Conservation (phyloP, 495 filamentous ascomycete genomes). For the Trypethelium eluteriae region DNA sequence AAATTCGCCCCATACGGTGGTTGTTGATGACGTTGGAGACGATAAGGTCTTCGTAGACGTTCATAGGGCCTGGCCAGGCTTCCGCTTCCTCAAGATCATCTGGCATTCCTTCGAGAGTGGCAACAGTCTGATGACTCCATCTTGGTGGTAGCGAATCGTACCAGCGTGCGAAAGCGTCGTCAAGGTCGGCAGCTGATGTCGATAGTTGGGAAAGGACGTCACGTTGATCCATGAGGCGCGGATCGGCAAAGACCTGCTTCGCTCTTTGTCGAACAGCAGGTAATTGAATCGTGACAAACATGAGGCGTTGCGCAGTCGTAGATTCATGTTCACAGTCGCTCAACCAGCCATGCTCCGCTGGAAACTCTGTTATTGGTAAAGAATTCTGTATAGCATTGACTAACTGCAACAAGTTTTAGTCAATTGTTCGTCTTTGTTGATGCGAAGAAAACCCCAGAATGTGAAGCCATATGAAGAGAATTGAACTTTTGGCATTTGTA, state of each 20-base stretch:
- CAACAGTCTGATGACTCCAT: constrained; percentile 23
- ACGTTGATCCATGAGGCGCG: neutral
- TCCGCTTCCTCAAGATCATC: constrained; percentile 21
- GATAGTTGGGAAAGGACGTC: constrained; percentile 18
- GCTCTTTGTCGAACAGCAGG: constrained; percentile 24
- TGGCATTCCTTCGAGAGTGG: constrained; percentile 14
- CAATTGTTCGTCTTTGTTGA: neutral
- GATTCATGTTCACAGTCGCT: constrained; percentile 19
- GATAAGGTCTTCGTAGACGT: constrained; percentile 29
- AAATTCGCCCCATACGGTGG: constrained; percentile 31
- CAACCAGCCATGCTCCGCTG: constrained; percentile 25
- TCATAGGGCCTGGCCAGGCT: constrained; percentile 28
- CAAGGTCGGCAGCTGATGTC: constrained; percentile 24
- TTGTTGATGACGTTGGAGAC: constrained; percentile 31
- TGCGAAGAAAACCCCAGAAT: neutral
- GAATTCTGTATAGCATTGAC: constrained; percentile 29
- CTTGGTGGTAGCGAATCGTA: constrained; percentile 22
- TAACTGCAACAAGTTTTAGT: constrained; percentile 20
- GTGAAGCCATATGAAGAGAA: neutral
- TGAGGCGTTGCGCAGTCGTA: constrained; percentile 32
- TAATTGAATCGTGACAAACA: constrained; percentile 26
- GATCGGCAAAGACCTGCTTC: neutral
- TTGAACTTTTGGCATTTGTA: neutral
- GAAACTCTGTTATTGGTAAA: constrained; percentile 29
- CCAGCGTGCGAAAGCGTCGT: constrained; percentile 28